Conservation (phyloP, 2,329 filamentous ascomycete species). For the Aschersonia sp. region DNA sequence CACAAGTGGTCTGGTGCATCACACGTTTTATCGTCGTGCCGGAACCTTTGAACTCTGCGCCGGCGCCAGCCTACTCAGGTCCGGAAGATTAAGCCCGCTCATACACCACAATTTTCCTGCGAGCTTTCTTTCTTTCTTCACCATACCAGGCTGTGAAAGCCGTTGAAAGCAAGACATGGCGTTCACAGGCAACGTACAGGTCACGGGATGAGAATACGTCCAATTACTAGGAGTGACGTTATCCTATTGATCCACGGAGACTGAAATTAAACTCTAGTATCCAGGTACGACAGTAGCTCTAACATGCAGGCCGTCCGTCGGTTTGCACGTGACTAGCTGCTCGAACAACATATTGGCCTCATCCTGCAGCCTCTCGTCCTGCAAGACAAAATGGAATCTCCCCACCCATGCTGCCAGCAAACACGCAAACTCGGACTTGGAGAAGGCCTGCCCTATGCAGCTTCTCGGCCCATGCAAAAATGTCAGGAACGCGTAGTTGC, state of each 20-base stretch:
- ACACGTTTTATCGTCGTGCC: too few relatives aligned
- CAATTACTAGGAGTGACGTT: too few relatives aligned
- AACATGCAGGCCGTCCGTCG: conserved; percentile 57
- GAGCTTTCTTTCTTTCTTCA: too few relatives aligned
- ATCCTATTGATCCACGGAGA: background rate
- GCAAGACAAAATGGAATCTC: conserved; percentile 49
- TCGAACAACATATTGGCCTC: conserved; percentile 54
- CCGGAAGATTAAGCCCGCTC: too few relatives aligned
- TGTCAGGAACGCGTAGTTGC: conserved; percentile 65
- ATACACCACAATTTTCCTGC: too few relatives aligned
- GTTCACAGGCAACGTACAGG: too few relatives aligned
- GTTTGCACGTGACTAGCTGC: conserved; percentile 56
- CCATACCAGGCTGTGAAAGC: too few relatives aligned
- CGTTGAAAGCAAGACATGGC: too few relatives aligned
- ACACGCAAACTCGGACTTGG: conserved; percentile 72
- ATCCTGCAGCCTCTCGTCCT: conserved; percentile 46
- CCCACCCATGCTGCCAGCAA: conserved; percentile 66
- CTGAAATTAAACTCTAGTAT: background rate
- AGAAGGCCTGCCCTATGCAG: conserved; percentile 73
- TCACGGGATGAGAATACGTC: too few relatives aligned
- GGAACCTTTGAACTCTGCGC: too few relatives aligned
- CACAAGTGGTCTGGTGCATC: too few relatives aligned
- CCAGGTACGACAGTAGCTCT: conserved; percentile 43
- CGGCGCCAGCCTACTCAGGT: too few relatives aligned
- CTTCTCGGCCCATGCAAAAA: conserved; percentile 77